Evolutionary conservation across 2,329 filamentous ascomycete species (phyloP).

Genomic region (Verticillium longisporum): DNA sequence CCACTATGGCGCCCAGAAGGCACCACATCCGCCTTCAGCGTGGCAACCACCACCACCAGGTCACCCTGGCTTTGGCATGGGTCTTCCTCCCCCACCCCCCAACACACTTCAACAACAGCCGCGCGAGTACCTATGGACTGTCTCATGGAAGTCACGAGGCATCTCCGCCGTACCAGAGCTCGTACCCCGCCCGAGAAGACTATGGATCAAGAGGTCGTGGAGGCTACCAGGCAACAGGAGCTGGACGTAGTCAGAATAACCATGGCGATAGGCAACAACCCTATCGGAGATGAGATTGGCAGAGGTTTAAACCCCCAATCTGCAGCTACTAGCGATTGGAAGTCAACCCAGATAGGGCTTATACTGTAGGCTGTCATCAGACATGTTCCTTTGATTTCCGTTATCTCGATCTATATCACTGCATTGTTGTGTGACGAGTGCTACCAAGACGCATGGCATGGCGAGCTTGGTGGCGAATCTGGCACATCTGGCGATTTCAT

Average conservation of each 20-base stretch:
- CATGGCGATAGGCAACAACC: background rate
- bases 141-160: conserved; percentile 4
- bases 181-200: background rate
- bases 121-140: conserved; percentile 3
- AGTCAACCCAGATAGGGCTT: too few species aligned
- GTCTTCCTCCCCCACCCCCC: conserved; percentile 37
- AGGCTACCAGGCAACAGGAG: conserved; percentile 4
- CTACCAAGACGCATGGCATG: too few species aligned
- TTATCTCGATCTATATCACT: too few species aligned
- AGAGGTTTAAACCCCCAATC: too few species aligned
- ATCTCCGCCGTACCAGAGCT: background rate
- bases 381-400: too few species aligned
- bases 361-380: too few species aligned
- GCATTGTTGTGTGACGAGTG: too few species aligned
- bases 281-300: background rate
- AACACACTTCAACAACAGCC: conserved; percentile 15
- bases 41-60: conserved; percentile 40
- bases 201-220: conserved; percentile 1
- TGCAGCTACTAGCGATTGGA: too few species aligned
- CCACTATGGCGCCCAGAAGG: background rate
- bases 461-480: too few species aligned
- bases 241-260: background rate
- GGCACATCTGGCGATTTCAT: too few species aligned
- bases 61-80: conserved; percentile 32
- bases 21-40: conserved; percentile 6